Percentiles rank a stretch among this genome's conserved stretches.
Evolutionary conservation across 352 stramenopile species (phyloP).

Genomic region (Pythium insidiosum): DNA sequence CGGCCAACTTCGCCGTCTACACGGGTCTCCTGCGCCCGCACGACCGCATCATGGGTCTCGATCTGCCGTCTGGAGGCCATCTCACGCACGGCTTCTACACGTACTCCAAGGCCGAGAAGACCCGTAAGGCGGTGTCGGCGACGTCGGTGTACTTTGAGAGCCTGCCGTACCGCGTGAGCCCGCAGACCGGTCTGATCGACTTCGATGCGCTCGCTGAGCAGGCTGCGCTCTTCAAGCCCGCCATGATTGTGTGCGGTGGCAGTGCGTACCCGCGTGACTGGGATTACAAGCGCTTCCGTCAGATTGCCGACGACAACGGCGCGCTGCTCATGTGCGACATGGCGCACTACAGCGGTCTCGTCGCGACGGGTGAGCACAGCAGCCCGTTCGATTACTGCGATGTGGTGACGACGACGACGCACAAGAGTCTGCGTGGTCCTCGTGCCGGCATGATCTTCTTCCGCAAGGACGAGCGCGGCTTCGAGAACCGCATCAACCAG

Average conservation of each 20-base stretch:
- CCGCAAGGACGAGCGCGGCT: slow-evolving; percentile 90
- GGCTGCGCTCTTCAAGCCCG: slow-evolving; percentile 96
- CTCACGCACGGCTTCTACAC: slow-evolving; percentile 99
- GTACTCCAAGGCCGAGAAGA: slow-evolving; percentile 95
- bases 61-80: slow-evolving; percentile 97
- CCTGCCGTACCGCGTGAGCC: slow-evolving; percentile 95
- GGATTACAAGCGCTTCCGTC: slow-evolving; percentile 96
- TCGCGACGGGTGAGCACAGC: slow-evolving; percentile 91
- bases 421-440: slow-evolving; percentile 98
- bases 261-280: slow-evolving; percentile 98
- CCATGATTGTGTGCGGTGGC: slow-evolving; percentile 96
- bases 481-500: slow-evolving; percentile 95
- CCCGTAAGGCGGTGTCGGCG: slow-evolving; percentile 96
- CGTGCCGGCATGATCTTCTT: slow-evolving; percentile 99
- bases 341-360: slow-evolving; percentile 98
- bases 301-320: slow-evolving; percentile 98
- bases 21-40: slow-evolving; percentile 95
- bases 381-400: slow-evolving; percentile 98
- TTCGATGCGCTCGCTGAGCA: slow-evolving; percentile 94
- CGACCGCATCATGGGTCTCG: slow-evolving; percentile 99
- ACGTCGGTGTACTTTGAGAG: slow-evolving; percentile 99
- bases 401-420: slow-evolving; percentile 98
- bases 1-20: slow-evolving; percentile 99
- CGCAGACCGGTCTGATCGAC: slow-evolving; percentile 95
- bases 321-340: slow-evolving; percentile 99